These are phyloP conservation scores for Pichia inconspicua DNA, from an alignment of 1,139 yeast species.

Conservation along the genomic window DNA sequence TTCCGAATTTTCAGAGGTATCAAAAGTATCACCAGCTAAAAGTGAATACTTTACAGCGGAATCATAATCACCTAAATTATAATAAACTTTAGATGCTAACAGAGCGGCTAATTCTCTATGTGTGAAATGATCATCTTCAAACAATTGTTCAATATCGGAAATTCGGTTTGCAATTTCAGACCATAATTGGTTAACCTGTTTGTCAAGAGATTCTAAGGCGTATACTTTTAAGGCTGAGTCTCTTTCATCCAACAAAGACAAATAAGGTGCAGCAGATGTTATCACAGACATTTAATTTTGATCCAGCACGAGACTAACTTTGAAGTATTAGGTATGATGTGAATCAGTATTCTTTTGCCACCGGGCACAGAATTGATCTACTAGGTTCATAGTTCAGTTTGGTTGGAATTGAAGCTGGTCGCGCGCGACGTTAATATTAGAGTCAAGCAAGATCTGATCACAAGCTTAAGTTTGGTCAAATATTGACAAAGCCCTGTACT, in stretches of 20 bases:
- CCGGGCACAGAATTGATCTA: neutral
- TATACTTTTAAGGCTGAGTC: slow-evolving; percentile 72
- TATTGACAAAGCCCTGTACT: too few species aligned
- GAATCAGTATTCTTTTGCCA: neutral
- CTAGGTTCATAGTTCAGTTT: too few species aligned
- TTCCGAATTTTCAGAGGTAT: slow-evolving; percentile 68
- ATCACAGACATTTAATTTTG: slow-evolving; percentile 21
- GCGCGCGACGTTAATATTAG: too few species aligned
- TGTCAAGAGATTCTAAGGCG: slow-evolving; percentile 77
- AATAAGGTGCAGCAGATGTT: slow-evolving; percentile 79
- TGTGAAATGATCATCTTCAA: slow-evolving; percentile 74
- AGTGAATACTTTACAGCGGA: slow-evolving; percentile 84
- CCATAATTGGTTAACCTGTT: slow-evolving; percentile 88
- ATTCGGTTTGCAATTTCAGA: slow-evolving; percentile 92
- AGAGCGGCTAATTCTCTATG: slow-evolving; percentile 77
- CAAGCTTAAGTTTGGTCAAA: too few species aligned
- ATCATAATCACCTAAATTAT: slow-evolving; percentile 90
- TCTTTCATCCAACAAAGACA: slow-evolving; percentile 79
- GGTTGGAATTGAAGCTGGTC: too few species aligned
- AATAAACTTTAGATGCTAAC: slow-evolving; percentile 88
- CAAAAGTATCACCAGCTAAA: slow-evolving; percentile 74
- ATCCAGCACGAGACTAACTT: neutral
- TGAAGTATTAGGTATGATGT: neutral
- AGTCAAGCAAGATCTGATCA: too few species aligned
- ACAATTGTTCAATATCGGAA: slow-evolving; percentile 78